A percentile compares a stretch with the other conserved stretches of the same genome.
Evolutionary conservation across 2,329 filamentous ascomycete species (phyloP).

Genomic region (Paraphoma sp.): DNA sequence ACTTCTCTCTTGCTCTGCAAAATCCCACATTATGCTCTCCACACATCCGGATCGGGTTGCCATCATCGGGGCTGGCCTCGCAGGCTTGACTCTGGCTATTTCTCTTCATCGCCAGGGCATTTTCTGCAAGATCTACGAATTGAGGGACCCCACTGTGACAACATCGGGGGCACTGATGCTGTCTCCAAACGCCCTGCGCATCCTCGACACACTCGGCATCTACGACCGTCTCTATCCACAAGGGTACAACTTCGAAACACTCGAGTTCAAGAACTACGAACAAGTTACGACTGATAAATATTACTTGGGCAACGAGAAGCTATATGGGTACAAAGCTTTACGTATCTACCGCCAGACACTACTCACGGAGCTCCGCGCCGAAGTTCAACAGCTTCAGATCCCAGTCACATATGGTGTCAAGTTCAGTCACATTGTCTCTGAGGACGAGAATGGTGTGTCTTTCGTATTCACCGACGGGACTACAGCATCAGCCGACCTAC

Average conservation of each 20-base stretch:
- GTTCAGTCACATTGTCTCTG: conserved; percentile 50
- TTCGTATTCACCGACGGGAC: conserved; percentile 59
- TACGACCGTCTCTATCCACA: conserved; percentile 54
- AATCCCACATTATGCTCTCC: conserved; percentile 4
- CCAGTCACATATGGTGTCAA: conserved; percentile 56
- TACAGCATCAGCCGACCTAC: conserved; percentile 48
- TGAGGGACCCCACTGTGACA: conserved; percentile 15
- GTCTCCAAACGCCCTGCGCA: conserved; percentile 54
- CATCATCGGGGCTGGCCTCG: conserved; percentile 58
- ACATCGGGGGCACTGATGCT: conserved; percentile 63
- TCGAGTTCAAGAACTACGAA: conserved; percentile 51
- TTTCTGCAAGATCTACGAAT: conserved; percentile 44
- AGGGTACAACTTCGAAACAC: conserved; percentile 58
- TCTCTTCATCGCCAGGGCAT: conserved; percentile 61
- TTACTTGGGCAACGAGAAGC: conserved; percentile 56
- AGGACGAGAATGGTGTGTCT: conserved; percentile 46
- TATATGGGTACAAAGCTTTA: conserved; percentile 61
- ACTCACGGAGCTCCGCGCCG: conserved; percentile 55
- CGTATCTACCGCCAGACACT: conserved; percentile 62
- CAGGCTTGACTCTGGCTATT: conserved; percentile 63
- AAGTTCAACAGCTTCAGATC: conserved; percentile 50
- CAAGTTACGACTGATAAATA: conserved; percentile 46
- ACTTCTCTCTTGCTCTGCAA: not conserved
- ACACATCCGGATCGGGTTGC: conserved; percentile 37
- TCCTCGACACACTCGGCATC: conserved; percentile 59